These are phyloP conservation scores for Leccinum variicolor DNA, from an alignment of 768 basidiomycete species.

Conservation along the genomic window DNA sequence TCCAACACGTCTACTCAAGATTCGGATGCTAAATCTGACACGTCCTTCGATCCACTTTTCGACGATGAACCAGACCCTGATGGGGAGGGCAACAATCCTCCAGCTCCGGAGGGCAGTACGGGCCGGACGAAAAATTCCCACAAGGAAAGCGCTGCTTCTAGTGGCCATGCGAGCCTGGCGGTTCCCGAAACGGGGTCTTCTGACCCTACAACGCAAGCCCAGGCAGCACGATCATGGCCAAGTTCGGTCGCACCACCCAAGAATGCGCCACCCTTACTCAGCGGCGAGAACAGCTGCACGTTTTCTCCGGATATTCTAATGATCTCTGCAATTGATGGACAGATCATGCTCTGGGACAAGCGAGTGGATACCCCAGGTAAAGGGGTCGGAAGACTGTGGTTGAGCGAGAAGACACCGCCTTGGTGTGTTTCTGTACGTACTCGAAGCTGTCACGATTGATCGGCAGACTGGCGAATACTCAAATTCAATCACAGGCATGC, in stretches of 20 bases:
- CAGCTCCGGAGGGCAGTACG: slow-evolving; percentile 16
- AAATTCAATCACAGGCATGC: slow-evolving; percentile 63
- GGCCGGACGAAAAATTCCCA: slow-evolving; percentile 14
- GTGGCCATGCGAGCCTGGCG: slow-evolving; percentile 20
- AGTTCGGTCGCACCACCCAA: slow-evolving; percentile 56
- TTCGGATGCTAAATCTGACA: slow-evolving; percentile 70
- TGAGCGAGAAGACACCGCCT: slow-evolving; percentile 89
- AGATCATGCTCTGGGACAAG: slow-evolving; percentile 89
- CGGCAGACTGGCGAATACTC: not conserved
- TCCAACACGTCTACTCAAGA: slow-evolving; percentile 31
- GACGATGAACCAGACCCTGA: slow-evolving; percentile 77
- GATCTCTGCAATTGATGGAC: slow-evolving; percentile 89
- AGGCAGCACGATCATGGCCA: slow-evolving; percentile 25
- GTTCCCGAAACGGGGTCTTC: slow-evolving; percentile 28
- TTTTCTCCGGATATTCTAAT: slow-evolving; percentile 84
- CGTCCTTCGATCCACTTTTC: slow-evolving; percentile 85
- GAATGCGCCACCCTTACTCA: slow-evolving; percentile 73
- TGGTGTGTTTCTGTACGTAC: slow-evolving; percentile 90
- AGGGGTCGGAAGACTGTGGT: slow-evolving; percentile 82
- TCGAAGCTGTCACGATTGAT: slow-evolving; percentile 4
- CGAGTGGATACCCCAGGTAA: slow-evolving; percentile 58
- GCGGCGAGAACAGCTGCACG: slow-evolving; percentile 51
- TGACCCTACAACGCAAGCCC: slow-evolving; percentile 21
- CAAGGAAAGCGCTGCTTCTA: slow-evolving; percentile 11
- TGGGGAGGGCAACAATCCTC: slow-evolving; percentile 35